A percentile compares a stretch with the other conserved stretches of the same genome.
Conservation (phyloP, 176 grass and related monocot species). For the Dactylis glomerata region DNA sequence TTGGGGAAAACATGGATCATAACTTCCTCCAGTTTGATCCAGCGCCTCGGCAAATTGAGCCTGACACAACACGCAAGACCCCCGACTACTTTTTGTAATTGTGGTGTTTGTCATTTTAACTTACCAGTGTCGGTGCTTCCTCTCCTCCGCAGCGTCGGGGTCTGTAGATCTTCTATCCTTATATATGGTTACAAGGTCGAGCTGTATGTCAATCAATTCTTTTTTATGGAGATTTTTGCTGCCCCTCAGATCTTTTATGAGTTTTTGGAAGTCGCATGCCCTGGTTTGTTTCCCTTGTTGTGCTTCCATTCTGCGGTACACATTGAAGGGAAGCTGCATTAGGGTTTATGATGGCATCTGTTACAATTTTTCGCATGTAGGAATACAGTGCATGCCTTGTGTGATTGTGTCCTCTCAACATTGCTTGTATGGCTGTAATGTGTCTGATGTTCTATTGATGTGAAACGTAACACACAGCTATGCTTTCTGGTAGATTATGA, state of each 20-base stretch:
- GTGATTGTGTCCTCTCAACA: no score
- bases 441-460: not conserved
- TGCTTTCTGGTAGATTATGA: not conserved
- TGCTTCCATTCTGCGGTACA: slow-evolving; percentile 50
- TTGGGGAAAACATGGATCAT: slow-evolving; percentile 94
- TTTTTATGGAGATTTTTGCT: slow-evolving; percentile 77
- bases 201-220: slow-evolving; percentile 63
- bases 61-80: slow-evolving; percentile 87
- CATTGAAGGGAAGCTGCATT: slow-evolving; percentile 51
- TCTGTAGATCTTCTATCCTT: slow-evolving; percentile 51
- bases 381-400: not conserved
- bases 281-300: slow-evolving; percentile 33
- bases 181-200: slow-evolving; percentile 21
- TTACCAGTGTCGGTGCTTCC: slow-evolving; percentile 45
- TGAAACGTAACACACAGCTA: not conserved
- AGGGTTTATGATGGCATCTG: not conserved
- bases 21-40: slow-evolving; percentile 98
- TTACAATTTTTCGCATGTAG: not conserved
- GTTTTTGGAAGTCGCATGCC: slow-evolving; percentile 48
- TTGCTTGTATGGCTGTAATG: not conserved
- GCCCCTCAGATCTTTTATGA: slow-evolving; percentile 41
- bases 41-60: slow-evolving; percentile 84
- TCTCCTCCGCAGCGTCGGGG: slow-evolving; percentile 23
- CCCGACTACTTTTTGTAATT: slow-evolving; percentile 98
- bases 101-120: slow-evolving; percentile 45